phyloP scores from a whole-genome alignment of 2,329 filamentous ascomycete species.

The Xylaria sp. region DNA sequence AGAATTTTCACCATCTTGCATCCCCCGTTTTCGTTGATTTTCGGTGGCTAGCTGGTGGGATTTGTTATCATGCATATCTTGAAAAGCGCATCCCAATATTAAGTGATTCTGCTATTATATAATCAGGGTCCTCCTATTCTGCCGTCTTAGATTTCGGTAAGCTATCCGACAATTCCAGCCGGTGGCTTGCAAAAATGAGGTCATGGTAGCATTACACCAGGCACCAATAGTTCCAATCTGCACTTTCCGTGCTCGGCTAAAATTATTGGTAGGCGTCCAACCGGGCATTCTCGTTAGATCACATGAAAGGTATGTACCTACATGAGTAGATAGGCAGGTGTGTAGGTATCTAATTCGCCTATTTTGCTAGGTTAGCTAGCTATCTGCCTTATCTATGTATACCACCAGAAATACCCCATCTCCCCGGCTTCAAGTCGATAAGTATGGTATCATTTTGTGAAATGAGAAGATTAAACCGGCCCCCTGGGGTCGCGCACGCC shows the following conservation, averaged over 20 bases:
- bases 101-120: background rate
- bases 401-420: background rate
- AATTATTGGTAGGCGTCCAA: slow-evolving; percentile 11
- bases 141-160: background rate
- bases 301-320: background rate
- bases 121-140: background rate
- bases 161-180: background rate
- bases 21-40: background rate
- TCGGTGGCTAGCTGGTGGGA: background rate
- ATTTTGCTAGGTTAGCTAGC: background rate
- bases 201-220: slow-evolving; percentile 15
- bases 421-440: background rate
- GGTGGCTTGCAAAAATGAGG: slow-evolving; percentile 4
- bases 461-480: slow-evolving; percentile 1
- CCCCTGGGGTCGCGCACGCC: slow-evolving; percentile 7
- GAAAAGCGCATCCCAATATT: background rate
- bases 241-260: slow-evolving; percentile 3
- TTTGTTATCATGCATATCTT: background rate
- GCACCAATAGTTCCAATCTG: slow-evolving; percentile 9
- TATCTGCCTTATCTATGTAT: background rate
- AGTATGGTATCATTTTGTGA: background rate
- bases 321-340: background rate
- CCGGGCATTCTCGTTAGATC: slow-evolving; percentile 1
- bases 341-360: slow-evolving; percentile 1
- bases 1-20: background rate